These are phyloP conservation scores for Millerozyma miso DNA, from an alignment of 805 yeast species.

Conservation along the genomic window DNA sequence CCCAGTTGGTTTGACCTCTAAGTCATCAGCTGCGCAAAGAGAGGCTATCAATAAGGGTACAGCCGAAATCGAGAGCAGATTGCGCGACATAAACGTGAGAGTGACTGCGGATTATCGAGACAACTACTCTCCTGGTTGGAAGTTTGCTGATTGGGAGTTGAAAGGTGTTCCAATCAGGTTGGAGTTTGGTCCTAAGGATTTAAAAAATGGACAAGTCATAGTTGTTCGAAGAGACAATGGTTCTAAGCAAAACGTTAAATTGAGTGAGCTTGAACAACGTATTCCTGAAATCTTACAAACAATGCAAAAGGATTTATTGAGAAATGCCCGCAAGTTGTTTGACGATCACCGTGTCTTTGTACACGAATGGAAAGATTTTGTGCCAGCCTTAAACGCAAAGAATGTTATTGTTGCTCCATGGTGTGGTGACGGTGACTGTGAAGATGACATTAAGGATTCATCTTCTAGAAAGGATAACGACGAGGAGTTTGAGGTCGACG, in stretches of 20 bases:
- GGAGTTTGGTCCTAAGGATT: constrained; percentile 96
- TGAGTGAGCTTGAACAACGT: constrained; percentile 59
- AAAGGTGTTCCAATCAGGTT: constrained; percentile 92
- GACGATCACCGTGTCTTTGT: constrained; percentile 82
- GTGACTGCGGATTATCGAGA: constrained; percentile 85
- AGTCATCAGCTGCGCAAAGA: constrained; percentile 75
- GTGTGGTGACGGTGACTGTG: constrained; percentile 95
- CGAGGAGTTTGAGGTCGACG: constrained; percentile 82
- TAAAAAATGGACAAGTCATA: constrained; percentile 70
- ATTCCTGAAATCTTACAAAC: constrained; percentile 76
- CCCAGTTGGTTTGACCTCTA: constrained; percentile 92
- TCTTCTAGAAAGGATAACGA: constrained; percentile 79
- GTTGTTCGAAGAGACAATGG: constrained; percentile 94
- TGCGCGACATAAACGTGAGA: constrained; percentile 63
- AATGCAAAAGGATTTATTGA: constrained; percentile 72
- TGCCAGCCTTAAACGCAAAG: constrained; percentile 85
- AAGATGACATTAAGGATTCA: constrained; percentile 92
- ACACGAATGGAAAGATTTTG: constrained; percentile 86
- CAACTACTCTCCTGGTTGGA: constrained; percentile 98
- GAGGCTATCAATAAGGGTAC: constrained; percentile 67
- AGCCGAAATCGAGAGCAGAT: constrained; percentile 57
- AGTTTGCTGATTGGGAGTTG: constrained; percentile 94
- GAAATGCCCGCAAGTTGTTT: constrained; percentile 74
- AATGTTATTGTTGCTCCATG: constrained; percentile 92
- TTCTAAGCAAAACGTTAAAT: constrained; percentile 62